A percentile compares a stretch with the other conserved stretches of the same genome.
Conservation (phyloP, 176 grass and related monocot species). For the Tillandsia leiboldiana region DNA sequence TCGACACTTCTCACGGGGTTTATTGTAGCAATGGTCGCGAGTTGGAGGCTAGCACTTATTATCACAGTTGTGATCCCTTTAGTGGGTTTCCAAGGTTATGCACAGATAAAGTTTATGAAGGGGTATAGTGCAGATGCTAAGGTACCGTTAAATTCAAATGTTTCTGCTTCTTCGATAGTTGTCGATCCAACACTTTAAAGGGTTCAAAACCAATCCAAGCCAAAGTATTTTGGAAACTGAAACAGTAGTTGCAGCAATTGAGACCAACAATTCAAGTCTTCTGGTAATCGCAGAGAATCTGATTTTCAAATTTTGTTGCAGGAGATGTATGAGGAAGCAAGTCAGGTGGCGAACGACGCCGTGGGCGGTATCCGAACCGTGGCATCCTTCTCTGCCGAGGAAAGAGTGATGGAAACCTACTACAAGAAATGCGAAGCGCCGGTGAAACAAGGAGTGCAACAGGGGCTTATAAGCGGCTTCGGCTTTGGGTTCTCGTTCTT, state of each 20-base stretch:
- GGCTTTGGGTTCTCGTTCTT: conserved; percentile 78
- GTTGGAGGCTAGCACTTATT: conserved; percentile 63
- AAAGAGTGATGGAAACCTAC: conserved; percentile 50
- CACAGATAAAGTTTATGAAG: conserved; percentile 68
- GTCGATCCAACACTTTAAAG: no score
- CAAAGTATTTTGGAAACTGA: no score
- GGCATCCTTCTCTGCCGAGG: conserved; percentile 58
- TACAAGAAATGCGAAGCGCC: conserved; percentile 60
- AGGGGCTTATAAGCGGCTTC: conserved; percentile 50
- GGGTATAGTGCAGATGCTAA: conserved; percentile 77
- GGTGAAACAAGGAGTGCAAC: conserved; percentile 45
- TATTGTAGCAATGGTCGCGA: conserved; percentile 50
- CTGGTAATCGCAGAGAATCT: not conserved
- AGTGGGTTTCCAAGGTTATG: conserved; percentile 65
- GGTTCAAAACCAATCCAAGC: no score
- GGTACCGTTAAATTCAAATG: conserved; percentile 30
- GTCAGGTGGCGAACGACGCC: conserved; percentile 73
- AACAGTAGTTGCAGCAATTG: no score
- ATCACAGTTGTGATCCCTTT: conserved; percentile 57
- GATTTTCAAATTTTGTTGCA: conserved; percentile 5
- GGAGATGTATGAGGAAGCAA: conserved; percentile 74
- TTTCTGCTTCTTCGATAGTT: no score
- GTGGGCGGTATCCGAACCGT: conserved; percentile 68
- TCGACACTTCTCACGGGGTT: conserved; percentile 51
- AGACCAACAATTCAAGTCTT: no score